Evolutionary conservation across 108 stramenopile genomes (phyloP).

Genomic region (Cyclotella baltica): DNA sequence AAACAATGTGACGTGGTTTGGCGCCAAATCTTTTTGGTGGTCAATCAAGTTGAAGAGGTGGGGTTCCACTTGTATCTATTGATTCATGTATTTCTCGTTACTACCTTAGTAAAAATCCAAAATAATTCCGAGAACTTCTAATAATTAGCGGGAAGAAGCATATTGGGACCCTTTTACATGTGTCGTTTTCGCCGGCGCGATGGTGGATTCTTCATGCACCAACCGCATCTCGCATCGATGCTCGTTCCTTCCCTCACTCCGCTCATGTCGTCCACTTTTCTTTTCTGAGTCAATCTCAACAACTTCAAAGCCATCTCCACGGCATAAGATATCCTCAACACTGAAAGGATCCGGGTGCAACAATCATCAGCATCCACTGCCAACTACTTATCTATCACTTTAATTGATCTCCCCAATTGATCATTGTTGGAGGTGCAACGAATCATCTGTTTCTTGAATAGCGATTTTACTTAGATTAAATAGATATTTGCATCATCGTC

Average conservation of each 20-base stretch:
- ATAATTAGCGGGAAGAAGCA: background rate
- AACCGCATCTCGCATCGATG: no score
- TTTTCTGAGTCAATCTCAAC: conserved; percentile 15
- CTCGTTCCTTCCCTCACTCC: background rate
- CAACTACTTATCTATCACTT: no score
- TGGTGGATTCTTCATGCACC: background rate
- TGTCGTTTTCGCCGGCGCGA: conserved; percentile 1
- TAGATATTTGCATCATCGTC: background rate
- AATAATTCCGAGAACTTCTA: no score
- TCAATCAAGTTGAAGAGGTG: background rate
- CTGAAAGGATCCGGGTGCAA: background rate
- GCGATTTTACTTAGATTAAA: background rate
- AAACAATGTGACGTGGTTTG: no score
- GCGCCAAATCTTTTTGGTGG: background rate
- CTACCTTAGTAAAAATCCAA: background rate
- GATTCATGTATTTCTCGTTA: background rate
- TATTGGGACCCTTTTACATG: background rate
- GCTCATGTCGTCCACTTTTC: background rate
- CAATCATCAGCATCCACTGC: background rate
- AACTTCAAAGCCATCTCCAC: background rate
- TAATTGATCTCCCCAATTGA: background rate
- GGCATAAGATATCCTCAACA: conserved; percentile 17
- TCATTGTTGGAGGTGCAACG: background rate
- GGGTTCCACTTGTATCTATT: conserved; percentile 2
- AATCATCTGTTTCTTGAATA: background rate